Conservation (phyloP, 2,329 filamentous ascomycete genomes). For the Aspergillus thermomutatus region DNA sequence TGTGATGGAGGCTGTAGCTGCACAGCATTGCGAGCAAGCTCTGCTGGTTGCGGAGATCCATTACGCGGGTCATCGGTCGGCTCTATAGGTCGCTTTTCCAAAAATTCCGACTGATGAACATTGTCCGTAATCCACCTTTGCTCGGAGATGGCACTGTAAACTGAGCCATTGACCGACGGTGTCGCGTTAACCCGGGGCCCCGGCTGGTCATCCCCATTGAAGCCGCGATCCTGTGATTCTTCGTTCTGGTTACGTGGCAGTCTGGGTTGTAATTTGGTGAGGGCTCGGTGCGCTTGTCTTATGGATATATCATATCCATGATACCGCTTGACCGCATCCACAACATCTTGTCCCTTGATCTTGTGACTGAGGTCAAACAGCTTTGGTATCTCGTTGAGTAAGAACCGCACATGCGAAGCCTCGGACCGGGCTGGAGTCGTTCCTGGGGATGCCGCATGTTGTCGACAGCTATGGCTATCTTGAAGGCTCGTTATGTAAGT, state of each 20-base stretch:
- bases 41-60: conserved; percentile 14
- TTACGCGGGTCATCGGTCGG: conserved; percentile 21
- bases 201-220: conserved; percentile 24
- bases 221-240: conserved; percentile 18
- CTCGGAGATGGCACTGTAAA: conserved; percentile 26
- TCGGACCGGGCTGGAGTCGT: conserved; percentile 38
- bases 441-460: conserved; percentile 25
- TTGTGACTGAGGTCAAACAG: conserved; percentile 38
- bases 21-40: conserved; percentile 19
- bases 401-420: conserved; percentile 39
- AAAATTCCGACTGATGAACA: conserved; percentile 22
- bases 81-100: conserved; percentile 24
- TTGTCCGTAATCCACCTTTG: conserved; percentile 33
- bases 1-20: conserved; percentile 12
- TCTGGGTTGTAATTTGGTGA: conserved; percentile 34
- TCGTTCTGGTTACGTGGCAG: conserved; percentile 22
- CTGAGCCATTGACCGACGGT: conserved; percentile 22
- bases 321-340: conserved; percentile 40
- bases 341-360: conserved; percentile 37
- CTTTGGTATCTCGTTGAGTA: conserved; percentile 38
- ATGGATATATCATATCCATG: conserved; percentile 40
- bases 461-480: conserved; percentile 37
- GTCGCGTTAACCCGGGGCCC: conserved; percentile 13
- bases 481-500: conserved; percentile 41
- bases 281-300: conserved; percentile 38